A percentile compares a stretch with the other conserved stretches of the same genome.
Conservation (phyloP, 2,329 filamentous ascomycete species). For the Tolypocladium amazonense region DNA sequence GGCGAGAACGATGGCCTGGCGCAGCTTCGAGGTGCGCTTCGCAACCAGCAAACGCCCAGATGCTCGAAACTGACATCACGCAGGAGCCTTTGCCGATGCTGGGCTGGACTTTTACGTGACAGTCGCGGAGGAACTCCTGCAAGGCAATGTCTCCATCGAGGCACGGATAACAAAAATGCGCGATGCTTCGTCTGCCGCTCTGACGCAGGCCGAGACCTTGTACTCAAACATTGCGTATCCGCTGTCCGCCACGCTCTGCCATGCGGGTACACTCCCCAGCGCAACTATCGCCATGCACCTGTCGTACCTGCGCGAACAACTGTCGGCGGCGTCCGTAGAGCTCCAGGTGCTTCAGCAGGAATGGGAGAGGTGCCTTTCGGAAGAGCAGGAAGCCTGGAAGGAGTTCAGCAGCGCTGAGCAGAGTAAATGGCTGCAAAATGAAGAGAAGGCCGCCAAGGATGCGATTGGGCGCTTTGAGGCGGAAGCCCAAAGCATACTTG, state of each 20-base stretch:
- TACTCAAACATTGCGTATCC: constrained; percentile 22
- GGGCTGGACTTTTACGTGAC: constrained; percentile 11
- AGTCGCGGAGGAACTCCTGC: constrained; percentile 9
- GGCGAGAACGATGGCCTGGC: not conserved
- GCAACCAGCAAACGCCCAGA: not conserved
- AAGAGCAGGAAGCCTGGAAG: constrained; percentile 10
- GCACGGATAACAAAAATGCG: constrained; percentile 11
- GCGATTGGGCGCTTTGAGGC: not conserved
- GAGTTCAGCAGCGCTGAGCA: constrained; percentile 1
- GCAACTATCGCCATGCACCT: constrained; percentile 17
- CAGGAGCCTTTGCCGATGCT: constrained; percentile 13
- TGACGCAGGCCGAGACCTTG: constrained; percentile 10
- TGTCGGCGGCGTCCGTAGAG: constrained; percentile 12
- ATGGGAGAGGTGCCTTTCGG: constrained; percentile 14
- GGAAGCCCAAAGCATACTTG: not conserved
- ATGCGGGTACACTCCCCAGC: constrained; percentile 10
- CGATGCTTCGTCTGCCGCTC: constrained; percentile 5
- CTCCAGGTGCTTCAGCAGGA: constrained; percentile 11
- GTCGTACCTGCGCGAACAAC: constrained; percentile 8
- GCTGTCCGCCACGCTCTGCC: constrained; percentile 19
- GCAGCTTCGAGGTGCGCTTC: constrained; percentile 10
- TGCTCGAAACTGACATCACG: not conserved
- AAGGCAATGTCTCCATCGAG: constrained; percentile 12
- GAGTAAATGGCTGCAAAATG: not conserved
- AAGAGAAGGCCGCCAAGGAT: not conserved